phyloP scores from a whole-genome alignment of 129 eudicot species.

The Lactuca sativa region DNA sequence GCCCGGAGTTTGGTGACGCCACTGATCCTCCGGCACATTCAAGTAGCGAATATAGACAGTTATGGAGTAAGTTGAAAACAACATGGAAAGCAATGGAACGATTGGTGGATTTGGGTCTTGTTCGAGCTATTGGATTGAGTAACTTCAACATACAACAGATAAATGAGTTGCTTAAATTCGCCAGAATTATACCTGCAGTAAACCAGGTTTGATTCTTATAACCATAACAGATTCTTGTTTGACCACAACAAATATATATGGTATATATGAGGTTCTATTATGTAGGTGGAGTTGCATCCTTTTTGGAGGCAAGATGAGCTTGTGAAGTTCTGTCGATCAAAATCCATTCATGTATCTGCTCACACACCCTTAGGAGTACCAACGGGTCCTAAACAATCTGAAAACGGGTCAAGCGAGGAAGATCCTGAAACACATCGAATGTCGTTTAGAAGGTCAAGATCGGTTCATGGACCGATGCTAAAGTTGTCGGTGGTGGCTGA shows the following conservation, averaged over 20 bases:
- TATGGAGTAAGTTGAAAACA: slow-evolving; percentile 48
- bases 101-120: slow-evolving; percentile 54
- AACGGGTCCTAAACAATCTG: slow-evolving; percentile 31
- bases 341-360: slow-evolving; percentile 61
- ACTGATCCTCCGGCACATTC: slow-evolving; percentile 57
- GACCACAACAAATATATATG: no score
- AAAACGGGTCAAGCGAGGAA: slow-evolving; percentile 44
- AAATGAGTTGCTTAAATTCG: slow-evolving; percentile 45
- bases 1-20: slow-evolving; percentile 54
- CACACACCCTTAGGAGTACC: slow-evolving; percentile 66
- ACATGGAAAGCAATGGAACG: slow-evolving; percentile 55
- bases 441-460: slow-evolving; percentile 55
- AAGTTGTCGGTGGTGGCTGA: slow-evolving; percentile 56
- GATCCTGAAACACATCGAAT: slow-evolving; percentile 53
- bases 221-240: background rate
- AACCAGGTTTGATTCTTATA: slow-evolving; percentile 42
- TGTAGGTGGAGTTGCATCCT: slow-evolving; percentile 60
- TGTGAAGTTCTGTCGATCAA: slow-evolving; percentile 57
- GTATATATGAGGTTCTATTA: slow-evolving; percentile 1
- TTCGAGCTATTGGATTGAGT: slow-evolving; percentile 59
- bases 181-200: slow-evolving; percentile 54
- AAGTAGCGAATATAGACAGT: slow-evolving; percentile 48
- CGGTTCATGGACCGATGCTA: slow-evolving; percentile 60
- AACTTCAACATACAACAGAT: slow-evolving; percentile 48
- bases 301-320: slow-evolving; percentile 72